Percentiles rank a stretch among this genome's conserved stretches.
Conservation (phyloP, 1,139 yeast genomes). For the Scheffersomyces stambukii region DNA sequence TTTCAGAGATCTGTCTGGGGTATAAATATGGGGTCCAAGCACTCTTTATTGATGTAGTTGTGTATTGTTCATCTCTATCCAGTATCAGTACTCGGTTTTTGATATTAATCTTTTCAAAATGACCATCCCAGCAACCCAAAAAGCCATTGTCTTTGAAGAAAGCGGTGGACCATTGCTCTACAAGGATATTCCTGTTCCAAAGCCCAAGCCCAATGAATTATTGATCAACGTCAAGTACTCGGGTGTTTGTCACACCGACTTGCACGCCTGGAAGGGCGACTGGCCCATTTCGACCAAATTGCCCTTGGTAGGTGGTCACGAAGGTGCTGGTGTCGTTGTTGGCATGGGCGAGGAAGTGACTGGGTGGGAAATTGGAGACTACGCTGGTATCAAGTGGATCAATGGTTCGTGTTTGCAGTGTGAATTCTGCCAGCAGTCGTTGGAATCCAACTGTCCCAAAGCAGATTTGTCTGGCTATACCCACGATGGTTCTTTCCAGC, state of each 20-base stretch:
- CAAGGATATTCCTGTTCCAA: constrained; percentile 62
- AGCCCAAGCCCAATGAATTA: constrained; percentile 55
- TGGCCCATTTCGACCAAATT: constrained; percentile 64
- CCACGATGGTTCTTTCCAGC: constrained; percentile 81
- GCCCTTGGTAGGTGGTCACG: constrained; percentile 80
- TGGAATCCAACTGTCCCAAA: constrained; percentile 65
- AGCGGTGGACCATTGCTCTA: constrained; percentile 62
- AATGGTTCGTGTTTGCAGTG: constrained; percentile 72
- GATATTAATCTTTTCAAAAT: too few relatives aligned
- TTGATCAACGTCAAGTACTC: constrained; percentile 61
- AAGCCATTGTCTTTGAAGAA: constrained; percentile 67
- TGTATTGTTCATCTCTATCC: too few relatives aligned
- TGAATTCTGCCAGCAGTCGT: constrained; percentile 64
- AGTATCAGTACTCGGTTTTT: too few relatives aligned
- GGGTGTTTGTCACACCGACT: constrained; percentile 67
- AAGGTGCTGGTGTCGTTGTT: constrained; percentile 83
- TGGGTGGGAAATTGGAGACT: constrained; percentile 70
- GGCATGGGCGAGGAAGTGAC: constrained; percentile 61
- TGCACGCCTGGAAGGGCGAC: constrained; percentile 73
- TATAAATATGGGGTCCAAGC: too few relatives aligned
- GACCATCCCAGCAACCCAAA: constrained; percentile 65
- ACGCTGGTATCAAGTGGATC: constrained; percentile 72
- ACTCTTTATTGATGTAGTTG: too few relatives aligned
- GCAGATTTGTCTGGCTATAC: constrained; percentile 77
- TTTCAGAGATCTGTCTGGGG: too few relatives aligned